A percentile compares a stretch with the other conserved stretches of the same genome.
phyloP scores from a whole-genome alignment of 352 stramenopile species.

The Globisporangium splendens region DNA sequence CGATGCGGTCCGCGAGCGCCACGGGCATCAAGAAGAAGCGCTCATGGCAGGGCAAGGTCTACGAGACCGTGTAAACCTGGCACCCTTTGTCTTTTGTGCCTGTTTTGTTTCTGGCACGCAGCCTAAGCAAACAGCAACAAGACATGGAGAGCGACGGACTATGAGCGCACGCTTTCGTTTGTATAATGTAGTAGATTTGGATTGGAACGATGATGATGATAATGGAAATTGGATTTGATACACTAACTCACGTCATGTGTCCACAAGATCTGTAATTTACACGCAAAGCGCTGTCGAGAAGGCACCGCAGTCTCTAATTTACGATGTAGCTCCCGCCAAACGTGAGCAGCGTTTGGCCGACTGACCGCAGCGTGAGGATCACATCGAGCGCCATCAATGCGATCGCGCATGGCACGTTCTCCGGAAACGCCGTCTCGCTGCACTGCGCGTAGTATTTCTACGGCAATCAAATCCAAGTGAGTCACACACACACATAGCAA shows the following conservation, averaged over 20 bases:
- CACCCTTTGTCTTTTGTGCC: too few species aligned
- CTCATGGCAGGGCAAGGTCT: constrained; percentile 67
- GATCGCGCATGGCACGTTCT: constrained; percentile 58
- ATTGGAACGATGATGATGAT: constrained; percentile 5
- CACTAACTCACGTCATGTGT: neutral
- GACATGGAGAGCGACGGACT: neutral
- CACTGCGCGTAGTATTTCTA: constrained; percentile 48
- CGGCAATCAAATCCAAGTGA: constrained; percentile 1
- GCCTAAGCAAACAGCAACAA: constrained; percentile 1
- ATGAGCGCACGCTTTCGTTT: constrained; percentile 4
- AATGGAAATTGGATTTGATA: constrained; percentile 10
- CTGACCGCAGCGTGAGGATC: constrained; percentile 5
- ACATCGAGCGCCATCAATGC: constrained; percentile 34
- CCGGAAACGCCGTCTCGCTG: constrained; percentile 44
- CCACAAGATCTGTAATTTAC: constrained; percentile 2
- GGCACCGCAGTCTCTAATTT: too few species aligned
- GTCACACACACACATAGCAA: neutral
- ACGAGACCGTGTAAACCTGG: constrained; percentile 50
- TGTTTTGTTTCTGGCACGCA: too few species aligned
- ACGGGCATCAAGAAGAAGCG: constrained; percentile 54
- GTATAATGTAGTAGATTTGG: constrained; percentile 19
- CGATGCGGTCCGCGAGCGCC: constrained; percentile 31
- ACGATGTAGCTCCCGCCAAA: constrained; percentile 4
- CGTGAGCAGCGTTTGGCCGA: constrained; percentile 1
- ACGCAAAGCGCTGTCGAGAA: constrained; percentile 6